Conservation (phyloP, 768 basidiomycete genomes). For the Tricholoma matsutake region DNA sequence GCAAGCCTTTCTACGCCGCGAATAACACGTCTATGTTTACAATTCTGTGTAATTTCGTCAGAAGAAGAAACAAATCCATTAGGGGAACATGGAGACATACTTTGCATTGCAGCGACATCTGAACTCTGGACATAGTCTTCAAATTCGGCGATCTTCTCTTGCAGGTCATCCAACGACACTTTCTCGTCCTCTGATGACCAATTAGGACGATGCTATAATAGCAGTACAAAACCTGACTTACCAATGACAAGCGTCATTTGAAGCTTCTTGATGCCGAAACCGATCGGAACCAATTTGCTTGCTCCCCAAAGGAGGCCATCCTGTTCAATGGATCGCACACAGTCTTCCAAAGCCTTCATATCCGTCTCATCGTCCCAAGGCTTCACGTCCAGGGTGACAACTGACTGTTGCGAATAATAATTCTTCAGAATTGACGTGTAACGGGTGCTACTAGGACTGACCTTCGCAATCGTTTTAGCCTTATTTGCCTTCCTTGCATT, state of each 20-base stretch:
- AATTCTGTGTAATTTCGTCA: conserved; percentile 21
- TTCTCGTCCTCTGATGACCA: conserved; percentile 81
- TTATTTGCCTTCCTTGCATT: conserved; percentile 91
- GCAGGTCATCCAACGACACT: conserved; percentile 88
- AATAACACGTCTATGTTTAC: conserved; percentile 7
- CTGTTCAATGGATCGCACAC: conserved; percentile 82
- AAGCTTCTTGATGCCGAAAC: conserved; percentile 91
- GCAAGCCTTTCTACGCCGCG: not conserved
- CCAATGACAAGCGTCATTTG: conserved; percentile 64
- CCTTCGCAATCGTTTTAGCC: conserved; percentile 86
- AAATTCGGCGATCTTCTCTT: conserved; percentile 84
- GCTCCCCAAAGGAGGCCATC: conserved; percentile 96
- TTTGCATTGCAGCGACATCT: conserved; percentile 93
- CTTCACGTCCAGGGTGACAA: conserved; percentile 97
- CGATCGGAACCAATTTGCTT: conserved; percentile 89
- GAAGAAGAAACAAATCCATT: conserved; percentile 11
- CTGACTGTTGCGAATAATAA: conserved; percentile 57
- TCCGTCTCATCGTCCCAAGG: conserved; percentile 99
- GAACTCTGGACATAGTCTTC: conserved; percentile 90
- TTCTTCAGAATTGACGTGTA: conserved; percentile 4
- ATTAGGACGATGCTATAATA: not conserved
- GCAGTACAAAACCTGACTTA: conserved; percentile 27
- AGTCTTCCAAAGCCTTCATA: conserved; percentile 80
- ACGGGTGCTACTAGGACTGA: conserved; percentile 26
- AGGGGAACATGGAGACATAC: conserved; percentile 38